phyloP scores from a whole-genome alignment of 2,329 filamentous ascomycete species.

The Trichoderma asperellum region DNA sequence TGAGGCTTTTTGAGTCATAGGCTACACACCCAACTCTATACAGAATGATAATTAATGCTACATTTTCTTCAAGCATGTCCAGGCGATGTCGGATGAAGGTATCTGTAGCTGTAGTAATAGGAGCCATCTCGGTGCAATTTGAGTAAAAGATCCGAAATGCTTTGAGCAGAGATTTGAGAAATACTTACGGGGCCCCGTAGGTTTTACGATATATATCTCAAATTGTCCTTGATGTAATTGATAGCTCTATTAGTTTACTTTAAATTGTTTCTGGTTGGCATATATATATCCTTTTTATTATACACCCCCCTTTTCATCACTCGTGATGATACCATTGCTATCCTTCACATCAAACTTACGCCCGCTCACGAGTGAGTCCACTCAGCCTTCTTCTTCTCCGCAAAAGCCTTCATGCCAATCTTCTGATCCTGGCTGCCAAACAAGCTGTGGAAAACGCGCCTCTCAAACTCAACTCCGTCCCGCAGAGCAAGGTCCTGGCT shows the following conservation, averaged over 20 bases:
- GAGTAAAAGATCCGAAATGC: no score
- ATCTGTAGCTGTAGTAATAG: neutral
- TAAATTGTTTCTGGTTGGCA: neutral
- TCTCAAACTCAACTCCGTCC: slow-evolving; percentile 94
- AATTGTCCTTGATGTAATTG: neutral
- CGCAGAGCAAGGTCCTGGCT: slow-evolving; percentile 86
- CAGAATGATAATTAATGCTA: no score
- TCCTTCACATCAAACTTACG: neutral
- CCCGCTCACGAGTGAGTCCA: slow-evolving; percentile 75
- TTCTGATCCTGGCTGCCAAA: slow-evolving; percentile 98
- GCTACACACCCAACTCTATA: neutral
- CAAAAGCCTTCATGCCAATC: slow-evolving; percentile 94
- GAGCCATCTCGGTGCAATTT: no score
- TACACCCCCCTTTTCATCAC: neutral
- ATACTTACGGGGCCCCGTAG: no score
- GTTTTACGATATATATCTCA: neutral
- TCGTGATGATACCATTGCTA: neutral
- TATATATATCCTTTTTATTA: neutral
- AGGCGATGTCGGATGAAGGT: neutral
- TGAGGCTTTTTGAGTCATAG: neutral
- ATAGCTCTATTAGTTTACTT: neutral
- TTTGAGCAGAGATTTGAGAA: no score
- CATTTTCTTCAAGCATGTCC: neutral
- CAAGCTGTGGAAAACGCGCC: slow-evolving; percentile 86
- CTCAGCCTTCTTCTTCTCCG: slow-evolving; percentile 89